phyloP scores from a whole-genome alignment of 352 stramenopile species.

The Pythium utonaiense region DNA sequence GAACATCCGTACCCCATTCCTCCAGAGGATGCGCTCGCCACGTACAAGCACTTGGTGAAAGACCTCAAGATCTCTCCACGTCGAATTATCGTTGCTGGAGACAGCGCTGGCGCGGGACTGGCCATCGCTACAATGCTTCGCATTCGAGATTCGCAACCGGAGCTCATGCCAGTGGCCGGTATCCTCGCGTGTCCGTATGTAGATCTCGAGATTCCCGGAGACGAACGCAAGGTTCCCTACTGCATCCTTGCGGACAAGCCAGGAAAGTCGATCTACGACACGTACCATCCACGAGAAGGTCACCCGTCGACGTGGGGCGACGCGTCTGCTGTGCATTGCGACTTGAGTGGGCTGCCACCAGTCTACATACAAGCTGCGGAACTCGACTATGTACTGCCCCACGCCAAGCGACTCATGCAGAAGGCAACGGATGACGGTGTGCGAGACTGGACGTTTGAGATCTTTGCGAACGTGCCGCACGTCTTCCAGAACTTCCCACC shows the following conservation, averaged over 20 bases:
- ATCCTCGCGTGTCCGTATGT: constrained; percentile 39
- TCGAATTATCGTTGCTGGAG: constrained; percentile 25
- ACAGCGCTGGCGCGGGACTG: constrained; percentile 21
- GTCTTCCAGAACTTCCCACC: constrained; percentile 26
- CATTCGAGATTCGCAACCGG: constrained; percentile 23
- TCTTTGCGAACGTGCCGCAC: constrained; percentile 19
- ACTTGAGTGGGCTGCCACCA: constrained; percentile 8
- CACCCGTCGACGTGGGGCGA: constrained; percentile 19
- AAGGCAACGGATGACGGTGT: constrained; percentile 14
- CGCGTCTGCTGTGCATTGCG: constrained; percentile 20
- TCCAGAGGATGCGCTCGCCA: constrained; percentile 10
- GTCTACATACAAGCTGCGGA: constrained; percentile 21
- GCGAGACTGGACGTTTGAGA: constrained; percentile 18
- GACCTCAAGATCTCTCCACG: constrained; percentile 41
- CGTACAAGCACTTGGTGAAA: constrained; percentile 25
- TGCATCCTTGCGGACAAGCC: constrained; percentile 17
- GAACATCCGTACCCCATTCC: constrained; percentile 17
- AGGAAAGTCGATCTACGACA: constrained; percentile 3
- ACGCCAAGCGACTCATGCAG: constrained; percentile 15
- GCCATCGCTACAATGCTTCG: constrained; percentile 18
- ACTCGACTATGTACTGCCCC: constrained; percentile 19
- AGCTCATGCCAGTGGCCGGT: constrained; percentile 28
- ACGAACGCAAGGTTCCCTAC: constrained; percentile 21
- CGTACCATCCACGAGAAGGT: constrained; percentile 18
- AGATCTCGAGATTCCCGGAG: constrained; percentile 28